Evolutionary conservation across 805 yeast species (phyloP).

Genomic region (Kodamaea sagamina): DNA sequence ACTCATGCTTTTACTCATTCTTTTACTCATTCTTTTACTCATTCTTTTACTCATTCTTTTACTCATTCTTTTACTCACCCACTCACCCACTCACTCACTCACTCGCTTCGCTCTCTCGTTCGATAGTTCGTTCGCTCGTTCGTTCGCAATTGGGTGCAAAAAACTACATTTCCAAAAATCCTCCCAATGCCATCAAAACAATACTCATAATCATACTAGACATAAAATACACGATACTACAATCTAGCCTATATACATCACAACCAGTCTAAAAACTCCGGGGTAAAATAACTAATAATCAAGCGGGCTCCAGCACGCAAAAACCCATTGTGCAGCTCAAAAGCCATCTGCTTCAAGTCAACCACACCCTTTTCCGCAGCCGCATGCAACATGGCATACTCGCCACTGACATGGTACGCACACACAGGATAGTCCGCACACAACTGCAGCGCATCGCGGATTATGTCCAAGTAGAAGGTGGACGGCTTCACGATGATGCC

Average conservation of each 20-base stretch:
- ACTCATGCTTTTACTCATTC: no score
- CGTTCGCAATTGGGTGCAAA: no score
- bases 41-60: no score
- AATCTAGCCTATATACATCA: slow-evolving; percentile 20
- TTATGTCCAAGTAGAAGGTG: slow-evolving; percentile 89
- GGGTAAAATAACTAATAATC: slow-evolving; percentile 90
- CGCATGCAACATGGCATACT: slow-evolving; percentile 96
- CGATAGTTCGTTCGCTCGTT: no score
- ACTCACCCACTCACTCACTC: no score
- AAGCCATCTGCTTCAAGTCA: slow-evolving; percentile 78
- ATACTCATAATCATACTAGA: background rate
- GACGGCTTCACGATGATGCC: slow-evolving; percentile 95
- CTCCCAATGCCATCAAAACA: no score
- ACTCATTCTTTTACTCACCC: no score
- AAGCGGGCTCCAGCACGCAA: slow-evolving; percentile 94
- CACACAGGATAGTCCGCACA: slow-evolving; percentile 87
- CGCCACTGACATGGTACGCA: slow-evolving; percentile 96
- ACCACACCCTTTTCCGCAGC: slow-evolving; percentile 95
- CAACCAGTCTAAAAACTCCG: slow-evolving; percentile 94
- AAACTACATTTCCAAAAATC: no score
- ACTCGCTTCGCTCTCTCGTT: no score
- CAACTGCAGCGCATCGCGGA: slow-evolving; percentile 81
- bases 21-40: no score
- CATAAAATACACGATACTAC: background rate
- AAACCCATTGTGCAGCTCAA: slow-evolving; percentile 88